Percentiles rank a stretch among this genome's conserved stretches.
These are phyloP conservation scores for Knufia petricola DNA, from an alignment of 2,329 filamentous ascomycete genomes.

Conservation along the genomic window DNA sequence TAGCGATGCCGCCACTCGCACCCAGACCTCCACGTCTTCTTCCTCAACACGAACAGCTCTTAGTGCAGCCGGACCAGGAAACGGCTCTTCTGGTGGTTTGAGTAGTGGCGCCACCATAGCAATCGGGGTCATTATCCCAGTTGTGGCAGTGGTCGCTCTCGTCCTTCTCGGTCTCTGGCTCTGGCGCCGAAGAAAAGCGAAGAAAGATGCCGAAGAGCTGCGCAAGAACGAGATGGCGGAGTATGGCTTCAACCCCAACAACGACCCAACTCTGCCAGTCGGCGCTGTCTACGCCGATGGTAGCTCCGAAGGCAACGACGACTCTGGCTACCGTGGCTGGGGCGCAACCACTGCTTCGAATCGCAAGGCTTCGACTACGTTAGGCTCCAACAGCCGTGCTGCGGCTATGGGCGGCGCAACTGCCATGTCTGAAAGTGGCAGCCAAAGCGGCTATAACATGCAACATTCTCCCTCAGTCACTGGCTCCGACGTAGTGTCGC, in stretches of 20 bases:
- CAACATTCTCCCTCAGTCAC: slow-evolving; percentile 55
- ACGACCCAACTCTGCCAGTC: slow-evolving; percentile 68
- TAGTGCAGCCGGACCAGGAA: slow-evolving; percentile 12
- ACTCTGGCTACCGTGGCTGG: slow-evolving; percentile 89
- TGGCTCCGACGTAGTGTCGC: slow-evolving; percentile 57
- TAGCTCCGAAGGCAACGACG: slow-evolving; percentile 67
- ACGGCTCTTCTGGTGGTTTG: slow-evolving; percentile 28
- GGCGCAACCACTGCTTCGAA: slow-evolving; percentile 68
- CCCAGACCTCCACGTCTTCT: slow-evolving; percentile 21
- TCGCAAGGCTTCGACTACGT: slow-evolving; percentile 78
- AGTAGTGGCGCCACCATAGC: slow-evolving; percentile 62
- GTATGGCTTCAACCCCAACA: slow-evolving; percentile 96
- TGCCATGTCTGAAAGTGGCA: slow-evolving; percentile 61
- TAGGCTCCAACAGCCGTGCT: slow-evolving; percentile 58
- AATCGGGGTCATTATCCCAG: slow-evolving; percentile 86
- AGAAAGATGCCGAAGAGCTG: slow-evolving; percentile 75
- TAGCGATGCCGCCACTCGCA: slow-evolving; percentile 11
- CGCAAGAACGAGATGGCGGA: slow-evolving; percentile 94
- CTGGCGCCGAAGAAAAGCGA: slow-evolving; percentile 81
- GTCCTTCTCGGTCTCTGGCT: slow-evolving; percentile 43
- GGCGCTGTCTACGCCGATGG: slow-evolving; percentile 44
- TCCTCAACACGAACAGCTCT: slow-evolving; percentile 21
- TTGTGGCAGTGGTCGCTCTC: slow-evolving; percentile 67
- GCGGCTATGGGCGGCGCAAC: slow-evolving; percentile 35
- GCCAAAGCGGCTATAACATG: slow-evolving; percentile 44